Evolutionary conservation across 176 grass and related monocot species (phyloP).

Genomic region (Juncus inflexus): DNA sequence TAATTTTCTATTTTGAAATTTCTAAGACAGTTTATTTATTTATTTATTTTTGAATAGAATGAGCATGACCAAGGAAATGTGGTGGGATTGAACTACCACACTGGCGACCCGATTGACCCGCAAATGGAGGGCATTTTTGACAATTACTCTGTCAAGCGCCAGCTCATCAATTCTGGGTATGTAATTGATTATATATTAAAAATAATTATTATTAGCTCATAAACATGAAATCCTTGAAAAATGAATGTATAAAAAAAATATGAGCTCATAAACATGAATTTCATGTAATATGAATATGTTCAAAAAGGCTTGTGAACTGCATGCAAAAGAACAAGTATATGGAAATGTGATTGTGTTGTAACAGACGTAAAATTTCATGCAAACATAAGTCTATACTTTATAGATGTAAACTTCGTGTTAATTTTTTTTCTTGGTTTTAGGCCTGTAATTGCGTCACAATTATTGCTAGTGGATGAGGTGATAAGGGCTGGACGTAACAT

Average conservation of each 20-base stretch:
- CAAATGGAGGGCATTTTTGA: conserved; percentile 97
- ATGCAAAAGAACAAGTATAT: not conserved
- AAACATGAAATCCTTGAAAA: not conserved
- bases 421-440: conserved; percentile 34
- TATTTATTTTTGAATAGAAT: conserved; percentile 39
- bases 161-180: conserved; percentile 88
- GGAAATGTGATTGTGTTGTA: too few species aligned
- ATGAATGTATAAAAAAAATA: not conserved
- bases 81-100: conserved; percentile 76
- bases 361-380: not conserved
- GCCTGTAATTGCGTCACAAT: conserved; percentile 85
- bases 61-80: conserved; percentile 78
- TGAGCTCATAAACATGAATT: not conserved
- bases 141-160: conserved; percentile 82
- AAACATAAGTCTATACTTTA: not conserved
- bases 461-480: conserved; percentile 89
- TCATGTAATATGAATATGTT: conserved; percentile 8
- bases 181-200: not conserved
- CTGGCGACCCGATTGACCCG: conserved; percentile 81
- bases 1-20: not conserved
- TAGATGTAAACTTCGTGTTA: not conserved
- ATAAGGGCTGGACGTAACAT: conserved; percentile 92
- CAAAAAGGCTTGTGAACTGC: too few species aligned
- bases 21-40: not conserved
- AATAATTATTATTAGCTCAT: not conserved